Conservation (phyloP, 2,329 filamentous ascomycete genomes). For the Paecilomyces fulvus region DNA sequence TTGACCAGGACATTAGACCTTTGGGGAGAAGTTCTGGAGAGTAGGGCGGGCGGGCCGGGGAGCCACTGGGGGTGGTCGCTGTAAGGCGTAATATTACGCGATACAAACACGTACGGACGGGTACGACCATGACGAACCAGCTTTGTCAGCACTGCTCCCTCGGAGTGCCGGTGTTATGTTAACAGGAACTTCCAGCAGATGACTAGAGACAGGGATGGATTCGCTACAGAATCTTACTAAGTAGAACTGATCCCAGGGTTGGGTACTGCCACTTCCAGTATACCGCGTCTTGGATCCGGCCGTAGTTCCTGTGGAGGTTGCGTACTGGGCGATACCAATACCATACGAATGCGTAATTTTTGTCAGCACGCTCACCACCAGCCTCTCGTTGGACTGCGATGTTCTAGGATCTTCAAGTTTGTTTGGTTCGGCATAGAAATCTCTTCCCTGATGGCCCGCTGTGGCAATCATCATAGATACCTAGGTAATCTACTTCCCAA, state of each 20-base stretch:
- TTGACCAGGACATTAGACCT: not conserved
- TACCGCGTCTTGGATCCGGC: not conserved
- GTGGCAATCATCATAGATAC: not conserved
- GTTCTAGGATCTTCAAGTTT: not conserved
- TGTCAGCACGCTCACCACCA: slow-evolving; percentile 32
- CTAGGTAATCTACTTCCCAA: not conserved
- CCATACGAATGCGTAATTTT: not conserved
- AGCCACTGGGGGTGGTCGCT: not conserved
- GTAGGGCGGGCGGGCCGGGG: not conserved
- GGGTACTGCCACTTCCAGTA: not conserved
- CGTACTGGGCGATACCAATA: not conserved
- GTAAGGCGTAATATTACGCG: not conserved
- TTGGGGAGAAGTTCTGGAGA: not conserved
- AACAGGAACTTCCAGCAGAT: not conserved
- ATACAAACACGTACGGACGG: slow-evolving; percentile 7
- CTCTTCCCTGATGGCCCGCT: not conserved
- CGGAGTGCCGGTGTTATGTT: not conserved
- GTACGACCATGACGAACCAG: not conserved
- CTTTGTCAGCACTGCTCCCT: not conserved
- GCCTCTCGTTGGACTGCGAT: slow-evolving; percentile 15
- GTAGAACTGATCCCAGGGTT: not conserved
- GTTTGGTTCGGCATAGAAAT: not conserved
- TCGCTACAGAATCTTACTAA: not conserved
- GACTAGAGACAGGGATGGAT: not conserved
- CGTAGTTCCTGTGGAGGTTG: not conserved